These are phyloP conservation scores for Cochlearia excelsa DNA, from an alignment of 345 rosid genomes.

Conservation along the genomic window DNA sequence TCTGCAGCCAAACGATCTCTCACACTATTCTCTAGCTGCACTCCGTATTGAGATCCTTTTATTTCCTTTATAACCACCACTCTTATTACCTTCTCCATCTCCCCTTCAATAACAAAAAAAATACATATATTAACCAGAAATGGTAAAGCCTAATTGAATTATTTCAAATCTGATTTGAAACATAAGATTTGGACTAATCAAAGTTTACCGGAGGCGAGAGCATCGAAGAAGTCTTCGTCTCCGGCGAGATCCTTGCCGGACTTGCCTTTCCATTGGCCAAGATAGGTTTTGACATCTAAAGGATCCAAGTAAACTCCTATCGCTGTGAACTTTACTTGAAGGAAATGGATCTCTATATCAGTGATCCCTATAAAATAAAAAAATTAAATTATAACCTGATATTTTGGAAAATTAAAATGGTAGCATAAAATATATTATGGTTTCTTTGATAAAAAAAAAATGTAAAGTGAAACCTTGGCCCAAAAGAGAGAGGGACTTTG, in stretches of 20 bases:
- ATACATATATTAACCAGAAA: background rate
- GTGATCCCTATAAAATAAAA: conserved; percentile 58
- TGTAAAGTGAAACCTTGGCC: conserved; percentile 91
- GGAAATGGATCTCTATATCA: conserved; percentile 87
- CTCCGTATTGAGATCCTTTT: conserved; percentile 92
- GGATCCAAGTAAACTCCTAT: conserved; percentile 87
- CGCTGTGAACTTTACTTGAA: conserved; percentile 91
- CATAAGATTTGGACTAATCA: background rate
- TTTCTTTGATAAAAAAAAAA: background rate
- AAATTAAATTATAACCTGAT: background rate
- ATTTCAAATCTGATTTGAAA: background rate
- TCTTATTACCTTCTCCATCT: conserved; percentile 65
- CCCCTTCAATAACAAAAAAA: too few relatives aligned
- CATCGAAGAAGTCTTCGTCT: conserved; percentile 79
- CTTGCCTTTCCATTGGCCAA: conserved; percentile 77
- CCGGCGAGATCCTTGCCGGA: conserved; percentile 51
- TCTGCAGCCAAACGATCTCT: conserved; percentile 80
- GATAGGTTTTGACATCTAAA: conserved; percentile 50
- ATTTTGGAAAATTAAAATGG: background rate
- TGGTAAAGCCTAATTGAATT: background rate
- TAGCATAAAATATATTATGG: background rate
- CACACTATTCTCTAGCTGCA: conserved; percentile 71
- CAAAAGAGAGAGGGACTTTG: conserved; percentile 61
- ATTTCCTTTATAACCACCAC: conserved; percentile 91
- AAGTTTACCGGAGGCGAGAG: conserved; percentile 60